Conservation (phyloP, 192 early-diverging fungal species). For the Funneliformis geosporum region DNA sequence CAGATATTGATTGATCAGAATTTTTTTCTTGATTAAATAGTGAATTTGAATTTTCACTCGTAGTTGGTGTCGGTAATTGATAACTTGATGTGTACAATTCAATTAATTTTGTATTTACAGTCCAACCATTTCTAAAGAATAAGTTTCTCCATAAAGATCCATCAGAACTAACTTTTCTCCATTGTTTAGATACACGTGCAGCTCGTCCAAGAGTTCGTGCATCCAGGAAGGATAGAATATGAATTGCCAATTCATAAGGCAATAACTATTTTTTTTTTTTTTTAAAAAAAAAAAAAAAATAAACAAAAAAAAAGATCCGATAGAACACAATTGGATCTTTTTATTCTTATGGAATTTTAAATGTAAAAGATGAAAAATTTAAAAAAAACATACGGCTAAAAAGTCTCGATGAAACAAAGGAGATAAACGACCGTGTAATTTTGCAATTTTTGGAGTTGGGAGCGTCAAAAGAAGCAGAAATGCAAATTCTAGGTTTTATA, state of each 20-base stretch:
- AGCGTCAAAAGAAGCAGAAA: constrained; percentile 58
- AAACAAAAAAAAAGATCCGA: neutral
- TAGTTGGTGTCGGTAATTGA: constrained; percentile 21
- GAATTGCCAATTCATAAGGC: constrained; percentile 56
- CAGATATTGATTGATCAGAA: neutral
- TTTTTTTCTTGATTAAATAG: neutral
- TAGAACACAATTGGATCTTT: neutral
- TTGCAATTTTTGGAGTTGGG: constrained; percentile 45
- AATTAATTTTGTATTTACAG: constrained; percentile 42
- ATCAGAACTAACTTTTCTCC: constrained; percentile 62
- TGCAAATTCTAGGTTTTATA: constrained; percentile 50
- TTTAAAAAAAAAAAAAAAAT: too few species aligned
- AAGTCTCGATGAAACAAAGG: constrained; percentile 62
- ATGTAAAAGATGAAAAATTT: constrained; percentile 11
- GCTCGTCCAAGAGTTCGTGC: constrained; percentile 48
- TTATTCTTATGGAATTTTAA: neutral
- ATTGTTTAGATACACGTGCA: constrained; percentile 56
- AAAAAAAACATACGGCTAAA: constrained; percentile 40
- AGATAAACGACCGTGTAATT: constrained; percentile 46
- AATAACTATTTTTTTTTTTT: constrained; percentile 37
- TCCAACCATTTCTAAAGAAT: constrained; percentile 48
- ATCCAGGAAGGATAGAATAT: constrained; percentile 57
- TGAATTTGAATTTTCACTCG: constrained; percentile 2
- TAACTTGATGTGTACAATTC: constrained; percentile 39
- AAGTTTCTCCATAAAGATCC: constrained; percentile 62